Percentiles rank a stretch among this genome's conserved stretches.
These are phyloP conservation scores for Nelumbo lutea DNA, from an alignment of 164 flowering plant genomes.

Conservation along the genomic window DNA sequence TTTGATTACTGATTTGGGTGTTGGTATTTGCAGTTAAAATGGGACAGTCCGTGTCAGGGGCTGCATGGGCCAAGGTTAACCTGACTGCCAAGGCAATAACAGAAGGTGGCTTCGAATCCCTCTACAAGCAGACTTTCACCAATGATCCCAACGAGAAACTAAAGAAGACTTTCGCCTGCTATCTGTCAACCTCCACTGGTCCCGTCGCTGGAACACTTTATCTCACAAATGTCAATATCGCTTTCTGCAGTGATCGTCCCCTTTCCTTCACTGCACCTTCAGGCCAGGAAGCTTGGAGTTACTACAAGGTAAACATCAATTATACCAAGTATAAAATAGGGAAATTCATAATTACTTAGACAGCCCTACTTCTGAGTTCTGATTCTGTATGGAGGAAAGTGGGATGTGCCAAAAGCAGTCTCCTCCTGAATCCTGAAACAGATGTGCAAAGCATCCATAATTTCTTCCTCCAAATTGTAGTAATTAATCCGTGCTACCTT, in stretches of 20 bases:
- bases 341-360: too few species aligned
- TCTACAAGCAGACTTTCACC: conserved; percentile 40
- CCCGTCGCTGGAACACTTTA: conserved; percentile 72
- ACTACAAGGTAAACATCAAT: conserved; percentile 46
- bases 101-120: conserved; percentile 57
- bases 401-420: too few species aligned
- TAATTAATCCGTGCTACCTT: too few species aligned
- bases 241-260: conserved; percentile 65
- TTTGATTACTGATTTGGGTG: neutral
- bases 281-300: conserved; percentile 63
- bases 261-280: conserved; percentile 57
- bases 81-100: conserved; percentile 45
- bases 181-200: conserved; percentile 58
- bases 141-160: conserved; percentile 40
- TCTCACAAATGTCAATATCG: conserved; percentile 42
- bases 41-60: conserved; percentile 51
- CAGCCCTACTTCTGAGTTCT: too few species aligned
- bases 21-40: conserved; percentile 38
- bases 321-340: too few species aligned
- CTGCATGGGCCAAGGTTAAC: conserved; percentile 60
- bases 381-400: neutral
- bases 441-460: too few species aligned
- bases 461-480: too few species aligned
- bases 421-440: too few species aligned
- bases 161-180: conserved; percentile 63